phyloP scores from a whole-genome alignment of 805 yeast species.

The Scheffersomyces lignosus region DNA sequence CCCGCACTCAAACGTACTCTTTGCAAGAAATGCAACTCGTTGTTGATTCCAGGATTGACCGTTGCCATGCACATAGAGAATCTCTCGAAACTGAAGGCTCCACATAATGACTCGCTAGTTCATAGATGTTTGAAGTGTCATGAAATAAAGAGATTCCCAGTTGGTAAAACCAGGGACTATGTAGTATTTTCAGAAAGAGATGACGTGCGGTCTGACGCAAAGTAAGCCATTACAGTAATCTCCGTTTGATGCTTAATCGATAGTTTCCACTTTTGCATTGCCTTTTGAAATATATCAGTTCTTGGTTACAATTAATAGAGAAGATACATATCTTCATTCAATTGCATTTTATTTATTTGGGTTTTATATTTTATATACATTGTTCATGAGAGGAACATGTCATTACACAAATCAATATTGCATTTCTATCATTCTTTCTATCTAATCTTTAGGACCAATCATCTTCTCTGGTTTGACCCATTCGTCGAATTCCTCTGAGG shows the following conservation, averaged over 20 bases:
- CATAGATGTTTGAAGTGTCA: slow-evolving; percentile 56
- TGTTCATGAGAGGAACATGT: too few species aligned
- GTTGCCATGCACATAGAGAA: slow-evolving; percentile 42
- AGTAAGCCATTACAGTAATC: background rate
- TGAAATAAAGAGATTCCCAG: slow-evolving; percentile 53
- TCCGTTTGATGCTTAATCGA: background rate
- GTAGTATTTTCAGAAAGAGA: slow-evolving; percentile 45
- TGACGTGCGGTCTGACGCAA: slow-evolving; percentile 14
- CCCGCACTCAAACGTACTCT: slow-evolving; percentile 65
- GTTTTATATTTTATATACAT: too few species aligned
- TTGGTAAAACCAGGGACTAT: slow-evolving; percentile 56
- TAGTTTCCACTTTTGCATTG: background rate
- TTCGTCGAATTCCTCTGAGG: slow-evolving; percentile 34
- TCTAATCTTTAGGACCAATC: slow-evolving; percentile 36
- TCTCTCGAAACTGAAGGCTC: slow-evolving; percentile 28
- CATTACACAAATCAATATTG: too few species aligned
- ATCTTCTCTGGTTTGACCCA: slow-evolving; percentile 43
- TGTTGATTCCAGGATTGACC: slow-evolving; percentile 50
- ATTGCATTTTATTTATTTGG: too few species aligned
- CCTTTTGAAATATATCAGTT: background rate
- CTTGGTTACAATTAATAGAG: background rate
- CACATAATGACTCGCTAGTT: slow-evolving; percentile 48
- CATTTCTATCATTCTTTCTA: too few species aligned
- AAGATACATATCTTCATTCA: too few species aligned
- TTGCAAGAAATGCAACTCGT: slow-evolving; percentile 65